phyloP scores from a whole-genome alignment of 805 yeast genomes.

The Lipomyces lipofer region DNA sequence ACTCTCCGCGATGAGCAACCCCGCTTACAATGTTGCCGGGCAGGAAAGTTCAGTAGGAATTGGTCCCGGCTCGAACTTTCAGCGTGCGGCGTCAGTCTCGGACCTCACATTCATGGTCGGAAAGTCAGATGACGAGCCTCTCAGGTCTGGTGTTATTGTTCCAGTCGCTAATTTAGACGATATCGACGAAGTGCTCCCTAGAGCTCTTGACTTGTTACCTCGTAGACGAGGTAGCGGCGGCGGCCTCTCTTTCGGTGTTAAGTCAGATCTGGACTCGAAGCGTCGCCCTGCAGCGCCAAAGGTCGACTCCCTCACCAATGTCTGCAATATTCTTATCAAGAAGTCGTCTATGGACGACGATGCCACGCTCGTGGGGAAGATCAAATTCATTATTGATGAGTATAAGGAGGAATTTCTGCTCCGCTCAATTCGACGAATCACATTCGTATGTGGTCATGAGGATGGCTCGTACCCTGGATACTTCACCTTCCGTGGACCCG shows the following conservation, averaged over 20 bases:
- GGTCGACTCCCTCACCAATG: slow-evolving; percentile 58
- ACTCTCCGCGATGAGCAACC: slow-evolving; percentile 68
- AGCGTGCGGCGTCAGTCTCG: slow-evolving; percentile 88
- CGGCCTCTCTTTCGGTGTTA: slow-evolving; percentile 47
- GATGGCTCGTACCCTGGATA: slow-evolving; percentile 91
- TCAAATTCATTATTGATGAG: slow-evolving; percentile 65
- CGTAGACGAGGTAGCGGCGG: slow-evolving; percentile 42
- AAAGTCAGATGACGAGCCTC: slow-evolving; percentile 58
- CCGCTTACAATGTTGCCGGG: slow-evolving; percentile 65
- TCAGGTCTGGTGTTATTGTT: slow-evolving; percentile 81
- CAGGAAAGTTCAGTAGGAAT: too few relatives aligned
- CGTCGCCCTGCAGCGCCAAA: slow-evolving; percentile 22
- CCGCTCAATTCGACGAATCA: slow-evolving; percentile 84
- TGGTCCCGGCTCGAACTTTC: slow-evolving; percentile 38
- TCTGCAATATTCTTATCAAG: slow-evolving; percentile 76
- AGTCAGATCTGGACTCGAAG: slow-evolving; percentile 42
- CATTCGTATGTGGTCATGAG: slow-evolving; percentile 81
- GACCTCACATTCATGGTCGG: slow-evolving; percentile 85
- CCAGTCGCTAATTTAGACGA: slow-evolving; percentile 85
- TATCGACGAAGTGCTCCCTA: slow-evolving; percentile 74
- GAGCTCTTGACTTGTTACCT: slow-evolving; percentile 73
- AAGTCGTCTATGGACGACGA: slow-evolving; percentile 71
- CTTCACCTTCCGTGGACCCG: slow-evolving; percentile 91
- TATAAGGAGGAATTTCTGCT: slow-evolving; percentile 66
- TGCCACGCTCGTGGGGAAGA: slow-evolving; percentile 61